Evolutionary conservation across 2,329 filamentous ascomycete genomes (phyloP).

Genomic region (Colletotrichum truncatum): DNA sequence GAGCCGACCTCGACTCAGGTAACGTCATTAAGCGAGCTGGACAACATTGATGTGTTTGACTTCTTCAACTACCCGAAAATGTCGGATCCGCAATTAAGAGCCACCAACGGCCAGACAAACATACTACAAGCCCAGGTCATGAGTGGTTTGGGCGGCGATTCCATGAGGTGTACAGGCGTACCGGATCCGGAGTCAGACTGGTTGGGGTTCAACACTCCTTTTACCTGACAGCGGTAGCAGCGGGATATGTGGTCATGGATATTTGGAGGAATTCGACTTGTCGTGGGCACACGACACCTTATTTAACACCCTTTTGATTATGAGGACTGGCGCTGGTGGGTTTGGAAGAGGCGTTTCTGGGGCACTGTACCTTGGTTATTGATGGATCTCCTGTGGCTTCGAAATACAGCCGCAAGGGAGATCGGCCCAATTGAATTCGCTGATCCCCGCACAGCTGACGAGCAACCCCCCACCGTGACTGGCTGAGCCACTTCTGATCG

Average conservation of each 20-base stretch:
- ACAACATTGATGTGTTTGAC: slow-evolving; percentile 55
- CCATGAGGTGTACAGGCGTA: slow-evolving; percentile 34
- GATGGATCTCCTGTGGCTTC: slow-evolving; percentile 26
- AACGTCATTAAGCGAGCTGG: slow-evolving; percentile 49
- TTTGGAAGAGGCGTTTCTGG: slow-evolving; percentile 21
- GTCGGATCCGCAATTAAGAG: slow-evolving; percentile 28
- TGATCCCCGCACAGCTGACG: slow-evolving; percentile 28
- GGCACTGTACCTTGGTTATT: slow-evolving; percentile 19
- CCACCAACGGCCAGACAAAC: slow-evolving; percentile 35
- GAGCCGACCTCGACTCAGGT: slow-evolving; percentile 49
- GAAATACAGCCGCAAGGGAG: slow-evolving; percentile 18
- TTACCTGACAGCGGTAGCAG: slow-evolving; percentile 11
- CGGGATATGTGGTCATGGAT: neutral
- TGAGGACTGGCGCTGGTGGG: slow-evolving; percentile 11
- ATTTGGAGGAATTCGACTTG: neutral
- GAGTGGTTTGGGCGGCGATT: slow-evolving; percentile 33
- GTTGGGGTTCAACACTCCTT: slow-evolving; percentile 34
- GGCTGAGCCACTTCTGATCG: slow-evolving; percentile 16
- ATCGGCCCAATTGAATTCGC: slow-evolving; percentile 21
- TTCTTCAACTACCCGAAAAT: slow-evolving; percentile 54
- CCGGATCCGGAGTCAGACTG: slow-evolving; percentile 44
- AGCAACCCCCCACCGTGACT: slow-evolving; percentile 20
- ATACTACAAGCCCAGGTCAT: slow-evolving; percentile 35
- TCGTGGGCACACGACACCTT: neutral
- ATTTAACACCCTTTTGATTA: neutral